phyloP scores from a whole-genome alignment of 2,329 filamentous ascomycete genomes.

The Fusarium hainanense region DNA sequence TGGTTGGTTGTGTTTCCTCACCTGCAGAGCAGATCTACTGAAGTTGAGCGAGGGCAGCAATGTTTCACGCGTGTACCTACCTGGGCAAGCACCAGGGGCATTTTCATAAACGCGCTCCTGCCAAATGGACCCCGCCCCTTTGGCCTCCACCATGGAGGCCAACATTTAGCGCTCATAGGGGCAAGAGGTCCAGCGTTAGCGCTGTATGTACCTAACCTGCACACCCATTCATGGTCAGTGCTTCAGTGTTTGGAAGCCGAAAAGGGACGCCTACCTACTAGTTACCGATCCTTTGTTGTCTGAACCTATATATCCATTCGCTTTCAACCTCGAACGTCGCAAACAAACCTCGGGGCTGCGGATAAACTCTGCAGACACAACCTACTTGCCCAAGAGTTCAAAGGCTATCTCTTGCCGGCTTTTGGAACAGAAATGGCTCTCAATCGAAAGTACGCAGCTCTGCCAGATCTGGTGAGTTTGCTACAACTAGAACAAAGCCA shows the following conservation, averaged over 20 bases:
- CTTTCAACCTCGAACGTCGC: slow-evolving; percentile 6
- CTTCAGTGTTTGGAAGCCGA: slow-evolving; percentile 20
- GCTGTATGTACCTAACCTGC: not conserved
- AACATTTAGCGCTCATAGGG: slow-evolving; percentile 9
- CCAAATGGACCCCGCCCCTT: slow-evolving; percentile 12
- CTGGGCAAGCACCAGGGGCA: not conserved
- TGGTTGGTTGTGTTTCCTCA: slow-evolving; percentile 10
- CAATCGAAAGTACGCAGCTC: slow-evolving; percentile 82
- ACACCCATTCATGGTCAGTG: slow-evolving; percentile 18
- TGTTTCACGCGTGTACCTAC: not conserved
- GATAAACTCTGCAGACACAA: not conserved
- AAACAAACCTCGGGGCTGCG: not conserved
- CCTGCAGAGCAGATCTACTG: not conserved
- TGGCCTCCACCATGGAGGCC: not conserved
- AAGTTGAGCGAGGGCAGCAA: not conserved
- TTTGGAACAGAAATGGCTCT: slow-evolving; percentile 69
- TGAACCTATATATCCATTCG: not conserved
- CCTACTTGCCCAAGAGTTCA: not conserved
- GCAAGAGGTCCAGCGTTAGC: slow-evolving; percentile 4
- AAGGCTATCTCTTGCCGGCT: not conserved
- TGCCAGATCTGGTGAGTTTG: slow-evolving; percentile 77
- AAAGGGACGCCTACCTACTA: slow-evolving; percentile 5
- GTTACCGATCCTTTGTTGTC: slow-evolving; percentile 14
- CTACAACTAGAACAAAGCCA: slow-evolving; percentile 4
- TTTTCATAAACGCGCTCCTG: slow-evolving; percentile 28